These are phyloP conservation scores for Metschnikowia similis DNA, from an alignment of 805 yeast species.

Conservation along the genomic window DNA sequence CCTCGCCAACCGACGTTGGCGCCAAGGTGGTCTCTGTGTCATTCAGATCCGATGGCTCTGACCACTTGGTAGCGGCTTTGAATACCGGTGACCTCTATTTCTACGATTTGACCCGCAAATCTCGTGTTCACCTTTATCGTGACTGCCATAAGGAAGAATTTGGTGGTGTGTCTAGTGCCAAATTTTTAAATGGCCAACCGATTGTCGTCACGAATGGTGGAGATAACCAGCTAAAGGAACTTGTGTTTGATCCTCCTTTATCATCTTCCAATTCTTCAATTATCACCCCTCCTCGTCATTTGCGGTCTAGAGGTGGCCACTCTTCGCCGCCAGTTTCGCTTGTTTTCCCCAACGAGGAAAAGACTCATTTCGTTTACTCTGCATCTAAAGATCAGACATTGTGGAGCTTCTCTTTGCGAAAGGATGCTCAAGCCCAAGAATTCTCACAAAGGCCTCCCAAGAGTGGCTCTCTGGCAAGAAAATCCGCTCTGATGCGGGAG, in stretches of 20 bases:
- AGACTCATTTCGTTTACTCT: slow-evolving; percentile 77
- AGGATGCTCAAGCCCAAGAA: slow-evolving; percentile 95
- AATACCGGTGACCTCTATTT: slow-evolving; percentile 79
- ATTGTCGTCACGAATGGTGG: slow-evolving; percentile 85
- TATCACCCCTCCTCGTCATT: slow-evolving; percentile 82
- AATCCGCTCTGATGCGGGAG: slow-evolving; percentile 49
- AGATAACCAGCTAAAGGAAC: slow-evolving; percentile 85
- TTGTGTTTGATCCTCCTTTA: slow-evolving; percentile 87
- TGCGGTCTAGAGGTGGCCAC: slow-evolving; percentile 97
- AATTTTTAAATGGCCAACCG: slow-evolving; percentile 87
- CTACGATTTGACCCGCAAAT: slow-evolving; percentile 68
- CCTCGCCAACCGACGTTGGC: slow-evolving; percentile 36
- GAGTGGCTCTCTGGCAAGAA: slow-evolving; percentile 19
- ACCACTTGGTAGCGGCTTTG: slow-evolving; percentile 78
- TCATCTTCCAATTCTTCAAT: slow-evolving; percentile 59
- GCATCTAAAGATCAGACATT: slow-evolving; percentile 82
- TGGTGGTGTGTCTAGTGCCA: slow-evolving; percentile 74
- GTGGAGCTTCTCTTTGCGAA: slow-evolving; percentile 90
- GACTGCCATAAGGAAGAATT: slow-evolving; percentile 65
- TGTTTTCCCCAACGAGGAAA: slow-evolving; percentile 68
- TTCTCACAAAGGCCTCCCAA: slow-evolving; percentile 69
- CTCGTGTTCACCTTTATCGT: slow-evolving; percentile 73
- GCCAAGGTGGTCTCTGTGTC: slow-evolving; percentile 58
- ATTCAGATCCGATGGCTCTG: slow-evolving; percentile 85
- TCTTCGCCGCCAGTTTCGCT: slow-evolving; percentile 81